Conservation (phyloP, 1,284 basidiomycete species). For the Naganishia sp. region DNA sequence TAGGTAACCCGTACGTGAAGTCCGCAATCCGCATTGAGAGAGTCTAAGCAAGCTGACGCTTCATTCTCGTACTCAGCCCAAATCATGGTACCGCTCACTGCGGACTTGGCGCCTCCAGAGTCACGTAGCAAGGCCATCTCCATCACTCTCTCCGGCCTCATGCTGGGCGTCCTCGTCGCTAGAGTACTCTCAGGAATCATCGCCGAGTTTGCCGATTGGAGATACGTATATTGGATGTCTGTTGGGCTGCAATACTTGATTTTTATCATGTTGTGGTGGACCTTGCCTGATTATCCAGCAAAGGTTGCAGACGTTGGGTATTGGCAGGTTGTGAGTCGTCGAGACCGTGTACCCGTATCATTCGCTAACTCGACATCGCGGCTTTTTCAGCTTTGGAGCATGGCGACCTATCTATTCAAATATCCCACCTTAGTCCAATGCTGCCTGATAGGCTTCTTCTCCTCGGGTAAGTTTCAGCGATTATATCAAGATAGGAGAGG, state of each 20-base stretch:
- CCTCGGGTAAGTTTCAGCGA: slow-evolving; percentile 52
- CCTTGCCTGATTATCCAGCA: slow-evolving; percentile 70
- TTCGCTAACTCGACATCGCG: background rate
- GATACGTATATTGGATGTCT: slow-evolving; percentile 67
- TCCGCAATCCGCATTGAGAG: background rate
- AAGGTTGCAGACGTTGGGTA: slow-evolving; percentile 63
- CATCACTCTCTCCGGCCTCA: slow-evolving; percentile 66
- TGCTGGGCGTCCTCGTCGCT: slow-evolving; percentile 70
- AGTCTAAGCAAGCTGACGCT: background rate
- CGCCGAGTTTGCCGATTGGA: slow-evolving; percentile 63
- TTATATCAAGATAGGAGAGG: background rate
- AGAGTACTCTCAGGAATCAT: slow-evolving; percentile 67
- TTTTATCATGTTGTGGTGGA: slow-evolving; percentile 59
- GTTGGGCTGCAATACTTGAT: slow-evolving; percentile 60
- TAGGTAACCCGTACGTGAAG: slow-evolving; percentile 25
- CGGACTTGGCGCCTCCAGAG: slow-evolving; percentile 65
- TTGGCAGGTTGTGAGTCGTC: slow-evolving; percentile 56
- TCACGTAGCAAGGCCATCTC: slow-evolving; percentile 66
- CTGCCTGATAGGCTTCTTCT: slow-evolving; percentile 61
- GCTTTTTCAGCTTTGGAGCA: slow-evolving; percentile 58
- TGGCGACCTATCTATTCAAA: slow-evolving; percentile 67
- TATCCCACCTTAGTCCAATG: slow-evolving; percentile 69
- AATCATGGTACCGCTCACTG: slow-evolving; percentile 64
- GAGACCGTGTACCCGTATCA: background rate
- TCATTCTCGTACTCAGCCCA: slow-evolving; percentile 42